A percentile compares a stretch with the other conserved stretches of the same genome.
These are phyloP conservation scores for Monosporozyma servazzii DNA, from an alignment of 805 yeast species.

Conservation along the genomic window DNA sequence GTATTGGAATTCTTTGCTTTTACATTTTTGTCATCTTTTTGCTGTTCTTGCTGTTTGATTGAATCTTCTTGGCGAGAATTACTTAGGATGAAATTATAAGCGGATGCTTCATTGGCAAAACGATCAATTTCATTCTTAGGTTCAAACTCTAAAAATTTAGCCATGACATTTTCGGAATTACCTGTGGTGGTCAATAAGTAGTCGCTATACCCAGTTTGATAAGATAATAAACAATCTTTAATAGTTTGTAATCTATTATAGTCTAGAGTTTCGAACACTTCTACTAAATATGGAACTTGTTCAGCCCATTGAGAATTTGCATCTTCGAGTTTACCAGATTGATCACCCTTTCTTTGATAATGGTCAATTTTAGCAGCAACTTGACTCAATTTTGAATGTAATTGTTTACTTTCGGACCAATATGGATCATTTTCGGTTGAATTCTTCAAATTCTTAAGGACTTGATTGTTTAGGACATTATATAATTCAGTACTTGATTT, in stretches of 20 bases:
- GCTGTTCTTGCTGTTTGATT: background rate
- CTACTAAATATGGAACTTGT: constrained; percentile 69
- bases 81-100: constrained; percentile 16
- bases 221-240: constrained; percentile 57
- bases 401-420: constrained; percentile 45
- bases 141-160: constrained; percentile 53
- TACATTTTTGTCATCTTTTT: background rate
- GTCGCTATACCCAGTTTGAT: constrained; percentile 53
- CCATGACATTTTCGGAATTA: constrained; percentile 55
- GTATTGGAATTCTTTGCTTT: background rate
- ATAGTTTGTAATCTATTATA: constrained; percentile 49
- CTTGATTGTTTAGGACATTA: constrained; percentile 42
- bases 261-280: constrained; percentile 67
- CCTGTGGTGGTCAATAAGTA: constrained; percentile 36
- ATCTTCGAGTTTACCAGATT: constrained; percentile 33
- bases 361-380: constrained; percentile 36
- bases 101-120: constrained; percentile 38
- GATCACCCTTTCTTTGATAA: constrained; percentile 32
- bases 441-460: constrained; percentile 44
- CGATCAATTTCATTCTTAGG: constrained; percentile 52
- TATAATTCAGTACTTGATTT: constrained; percentile 42
- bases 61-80: background rate
- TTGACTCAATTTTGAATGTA: constrained; percentile 37
- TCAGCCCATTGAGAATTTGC: constrained; percentile 61
- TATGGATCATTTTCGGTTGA: constrained; percentile 45